Percentiles rank a stretch among this genome's conserved stretches.
phyloP scores from a whole-genome alignment of 345 rosid species.

The Citrus inodora region DNA sequence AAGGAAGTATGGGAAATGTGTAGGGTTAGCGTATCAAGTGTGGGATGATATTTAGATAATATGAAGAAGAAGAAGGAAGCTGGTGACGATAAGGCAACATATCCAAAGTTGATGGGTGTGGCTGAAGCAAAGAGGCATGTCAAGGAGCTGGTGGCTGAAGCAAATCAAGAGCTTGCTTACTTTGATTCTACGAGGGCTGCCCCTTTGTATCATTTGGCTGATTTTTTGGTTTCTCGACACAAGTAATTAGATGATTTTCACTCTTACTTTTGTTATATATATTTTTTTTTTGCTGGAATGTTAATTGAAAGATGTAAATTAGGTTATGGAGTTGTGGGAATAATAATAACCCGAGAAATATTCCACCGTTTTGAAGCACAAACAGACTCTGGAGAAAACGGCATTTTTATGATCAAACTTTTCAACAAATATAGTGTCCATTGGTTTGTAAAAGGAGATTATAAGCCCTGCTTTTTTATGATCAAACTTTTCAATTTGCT shows the following conservation, averaged over 20 bases:
- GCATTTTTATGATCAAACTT: no score
- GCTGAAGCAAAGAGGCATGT: slow-evolving; percentile 29
- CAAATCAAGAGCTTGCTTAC: slow-evolving; percentile 19
- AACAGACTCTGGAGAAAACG: no score
- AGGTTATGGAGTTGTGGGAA: not conserved
- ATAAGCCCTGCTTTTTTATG: no score
- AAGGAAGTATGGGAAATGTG: slow-evolving; percentile 28
- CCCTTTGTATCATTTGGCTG: slow-evolving; percentile 26
- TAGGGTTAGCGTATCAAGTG: slow-evolving; percentile 33
- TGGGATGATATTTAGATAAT: slow-evolving; percentile 33
- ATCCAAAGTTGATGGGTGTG: slow-evolving; percentile 32
- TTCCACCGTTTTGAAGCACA: no score
- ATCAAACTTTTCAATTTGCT: no score
- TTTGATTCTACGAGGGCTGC: slow-evolving; percentile 30
- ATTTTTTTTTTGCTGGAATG: not conserved
- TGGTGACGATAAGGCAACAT: slow-evolving; percentile 29
- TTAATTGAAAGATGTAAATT: not conserved
- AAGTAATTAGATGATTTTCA: not conserved
- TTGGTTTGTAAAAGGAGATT: no score
- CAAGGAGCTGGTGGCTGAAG: slow-evolving; percentile 20
- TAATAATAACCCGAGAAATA: no score
- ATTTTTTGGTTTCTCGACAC: not conserved
- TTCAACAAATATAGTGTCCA: no score
- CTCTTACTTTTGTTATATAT: not conserved
- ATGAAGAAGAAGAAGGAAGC: slow-evolving; percentile 26